Base-by-base conservation (phyloP, 768 basidiomycete species). In the Lactarius sanguifluus region DNA sequence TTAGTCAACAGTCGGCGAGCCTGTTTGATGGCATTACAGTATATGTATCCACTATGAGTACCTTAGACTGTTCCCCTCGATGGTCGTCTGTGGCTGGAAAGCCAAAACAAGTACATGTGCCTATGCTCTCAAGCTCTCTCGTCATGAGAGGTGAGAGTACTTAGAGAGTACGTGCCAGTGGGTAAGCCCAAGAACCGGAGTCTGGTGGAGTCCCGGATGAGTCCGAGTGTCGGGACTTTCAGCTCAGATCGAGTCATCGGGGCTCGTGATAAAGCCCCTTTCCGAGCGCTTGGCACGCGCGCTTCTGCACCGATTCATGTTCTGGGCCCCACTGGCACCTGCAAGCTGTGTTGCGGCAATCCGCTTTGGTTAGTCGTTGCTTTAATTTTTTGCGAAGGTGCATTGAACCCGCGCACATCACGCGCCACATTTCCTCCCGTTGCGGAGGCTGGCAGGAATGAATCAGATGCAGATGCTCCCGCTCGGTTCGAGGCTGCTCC, bases 301-400 rank as follows among this genome's bases (percentile, higher is more conserved):
- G 8, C 47, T 9, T 20, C 43, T n/a, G 20, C 45, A 23, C 45
- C 45, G 16, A 47, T 47, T 23, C 45, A 47, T 50, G 47, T 23
- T 23, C 23, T 23, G 23, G 47, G 41, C 41, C 41, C 47, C 12
- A 50, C 47, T 5, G 25, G n/a, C 3, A 47, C 45, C 10, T 10
- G n/a, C n/a, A 50, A 50, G 47, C 47, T 50, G 47, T 50, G 47
- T 47, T 5, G 47, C 47, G 47, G 47, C 23, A 50, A 50, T 50
- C 47, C 23, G 10, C 47, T 50, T 50, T 50, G 23, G 47, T 50
- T 8, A 40, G 20, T 45, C 43, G 43, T 45, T 18, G 43, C 43
- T 45, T 45, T 13, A 50, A 50, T 23, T 23, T 50, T n/a, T 13
- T 9, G 23, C 10, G 12, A n/a, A 50, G 16, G 16, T 16, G 41